Percentiles rank a stretch among this genome's conserved stretches.
These are phyloP conservation scores for Knufia fluminis DNA, from an alignment of 2,329 filamentous ascomycete genomes.

Conservation along the genomic window DNA sequence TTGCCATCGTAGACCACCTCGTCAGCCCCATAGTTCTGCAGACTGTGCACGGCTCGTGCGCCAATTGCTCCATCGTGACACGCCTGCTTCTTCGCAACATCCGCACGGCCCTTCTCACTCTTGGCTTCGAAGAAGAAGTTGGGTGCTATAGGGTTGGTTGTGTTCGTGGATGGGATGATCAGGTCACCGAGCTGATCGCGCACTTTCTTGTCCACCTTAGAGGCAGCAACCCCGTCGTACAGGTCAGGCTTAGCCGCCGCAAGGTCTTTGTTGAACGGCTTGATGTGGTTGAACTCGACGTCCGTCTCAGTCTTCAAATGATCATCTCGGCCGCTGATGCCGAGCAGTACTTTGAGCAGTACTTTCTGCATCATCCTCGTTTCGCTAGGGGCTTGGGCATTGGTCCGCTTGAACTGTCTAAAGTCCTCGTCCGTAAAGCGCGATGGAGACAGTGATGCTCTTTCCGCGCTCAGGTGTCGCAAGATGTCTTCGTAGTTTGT, in stretches of 20 bases:
- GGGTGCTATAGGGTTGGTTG: conserved; percentile 21
- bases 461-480: conserved; percentile 1
- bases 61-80: conserved; percentile 14
- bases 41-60: conserved; percentile 17
- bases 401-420: conserved; percentile 14
- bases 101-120: conserved; percentile 10
- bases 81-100: conserved; percentile 13
- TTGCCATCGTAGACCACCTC: conserved; percentile 31
- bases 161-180: conserved; percentile 16
- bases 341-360: no score
- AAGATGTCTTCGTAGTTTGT: conserved; percentile 26
- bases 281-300: conserved; percentile 12
- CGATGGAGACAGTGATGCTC: conserved; percentile 17
- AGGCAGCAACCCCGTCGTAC: conserved; percentile 12
- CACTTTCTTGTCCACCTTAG: conserved; percentile 16
- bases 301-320: conserved; percentile 18
- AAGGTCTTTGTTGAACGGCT: conserved; percentile 11
- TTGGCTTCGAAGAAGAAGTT: conserved; percentile 18
- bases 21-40: conserved; percentile 20
- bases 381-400: conserved; percentile 25
- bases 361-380: conserved; percentile 27
- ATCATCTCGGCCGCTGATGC: conserved; percentile 12
- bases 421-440: conserved; percentile 17
- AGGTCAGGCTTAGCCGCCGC: conserved; percentile 11
- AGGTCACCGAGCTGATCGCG: conserved; percentile 11